A percentile compares a stretch with the other conserved stretches of the same genome.
These are phyloP conservation scores for Penicillium verrucosum DNA, from an alignment of 2,329 filamentous ascomycete genomes.

Conservation along the genomic window DNA sequence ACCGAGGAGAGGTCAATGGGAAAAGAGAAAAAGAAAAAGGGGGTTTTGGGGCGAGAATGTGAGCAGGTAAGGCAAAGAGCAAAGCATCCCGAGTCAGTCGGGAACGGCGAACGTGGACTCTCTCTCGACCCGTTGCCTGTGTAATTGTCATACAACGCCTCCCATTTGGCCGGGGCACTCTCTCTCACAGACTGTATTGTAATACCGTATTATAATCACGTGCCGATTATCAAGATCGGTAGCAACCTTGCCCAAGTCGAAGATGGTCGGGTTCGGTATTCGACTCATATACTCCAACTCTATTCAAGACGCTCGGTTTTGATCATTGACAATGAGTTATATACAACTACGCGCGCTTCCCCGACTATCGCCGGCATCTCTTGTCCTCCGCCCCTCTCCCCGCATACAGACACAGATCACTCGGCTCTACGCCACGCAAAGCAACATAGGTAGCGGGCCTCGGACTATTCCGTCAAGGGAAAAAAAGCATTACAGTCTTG, in stretches of 20 bases:
- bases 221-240: conserved; percentile 8
- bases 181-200: neutral
- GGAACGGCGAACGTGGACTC: conserved; percentile 39
- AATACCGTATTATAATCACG: conserved; percentile 8
- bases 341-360: conserved; percentile 17
- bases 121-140: conserved; percentile 11
- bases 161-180: neutral
- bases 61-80: conserved; percentile 21
- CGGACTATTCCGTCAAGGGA: conserved; percentile 46
- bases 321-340: conserved; percentile 17
- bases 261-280: neutral
- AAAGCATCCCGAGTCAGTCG: conserved; percentile 16
- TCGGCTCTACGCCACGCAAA: conserved; percentile 61
- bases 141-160: conserved; percentile 9
- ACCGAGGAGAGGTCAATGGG: conserved; percentile 6
- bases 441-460: conserved; percentile 40
- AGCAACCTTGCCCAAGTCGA: neutral
- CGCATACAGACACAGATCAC: conserved; percentile 22
- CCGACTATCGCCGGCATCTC: conserved; percentile 12
- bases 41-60: conserved; percentile 6
- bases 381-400: conserved; percentile 37
- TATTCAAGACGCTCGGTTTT: neutral
- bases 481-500: conserved; percentile 73
- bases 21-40: conserved; percentile 13
- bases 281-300: neutral